Percentiles rank a stretch among this genome's conserved stretches.
Evolutionary conservation across 1,284 basidiomycete species (phyloP).

Genomic region (Irpex sp.): DNA sequence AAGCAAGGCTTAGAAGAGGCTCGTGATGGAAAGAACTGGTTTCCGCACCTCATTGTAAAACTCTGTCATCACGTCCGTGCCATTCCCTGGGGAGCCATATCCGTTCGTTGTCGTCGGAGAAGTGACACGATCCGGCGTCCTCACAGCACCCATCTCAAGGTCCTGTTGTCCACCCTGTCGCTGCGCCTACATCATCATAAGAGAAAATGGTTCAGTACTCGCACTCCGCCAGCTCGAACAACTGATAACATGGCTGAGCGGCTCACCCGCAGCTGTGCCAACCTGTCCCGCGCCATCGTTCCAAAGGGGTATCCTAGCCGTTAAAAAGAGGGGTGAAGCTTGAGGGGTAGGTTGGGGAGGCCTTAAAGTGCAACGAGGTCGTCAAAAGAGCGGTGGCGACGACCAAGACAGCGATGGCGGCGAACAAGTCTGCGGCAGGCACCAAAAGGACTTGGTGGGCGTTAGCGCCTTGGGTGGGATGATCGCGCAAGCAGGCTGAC

Average conservation of each 20-base stretch:
- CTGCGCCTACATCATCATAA: slow-evolving; percentile 27
- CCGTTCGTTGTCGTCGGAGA: slow-evolving; percentile 16
- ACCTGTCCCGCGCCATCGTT: slow-evolving; percentile 33
- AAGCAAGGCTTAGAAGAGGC: no score
- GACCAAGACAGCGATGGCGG: slow-evolving; percentile 7
- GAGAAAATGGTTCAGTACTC: slow-evolving; percentile 7
- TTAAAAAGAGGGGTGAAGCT: slow-evolving; percentile 6
- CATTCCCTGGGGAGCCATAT: slow-evolving; percentile 10
- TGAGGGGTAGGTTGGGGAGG: background rate
- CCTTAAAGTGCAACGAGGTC: background rate
- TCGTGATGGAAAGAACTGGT: no score
- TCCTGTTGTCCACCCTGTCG: slow-evolving; percentile 21
- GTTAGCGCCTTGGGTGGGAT: background rate
- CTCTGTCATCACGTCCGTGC: slow-evolving; percentile 28
- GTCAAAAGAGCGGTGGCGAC: slow-evolving; percentile 4
- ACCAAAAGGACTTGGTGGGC: background rate
- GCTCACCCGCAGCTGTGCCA: slow-evolving; percentile 36
- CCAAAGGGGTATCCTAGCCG: slow-evolving; percentile 18
- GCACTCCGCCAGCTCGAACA: slow-evolving; percentile 10
- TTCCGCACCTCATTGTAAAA: slow-evolving; percentile 36
- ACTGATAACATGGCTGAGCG: background rate
- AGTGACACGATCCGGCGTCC: slow-evolving; percentile 16
- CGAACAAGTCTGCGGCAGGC: background rate
- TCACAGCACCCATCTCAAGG: slow-evolving; percentile 29
- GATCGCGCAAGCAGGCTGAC: background rate